Conservation (phyloP, 768 basidiomycete species). For the Tylopilus sp. region DNA sequence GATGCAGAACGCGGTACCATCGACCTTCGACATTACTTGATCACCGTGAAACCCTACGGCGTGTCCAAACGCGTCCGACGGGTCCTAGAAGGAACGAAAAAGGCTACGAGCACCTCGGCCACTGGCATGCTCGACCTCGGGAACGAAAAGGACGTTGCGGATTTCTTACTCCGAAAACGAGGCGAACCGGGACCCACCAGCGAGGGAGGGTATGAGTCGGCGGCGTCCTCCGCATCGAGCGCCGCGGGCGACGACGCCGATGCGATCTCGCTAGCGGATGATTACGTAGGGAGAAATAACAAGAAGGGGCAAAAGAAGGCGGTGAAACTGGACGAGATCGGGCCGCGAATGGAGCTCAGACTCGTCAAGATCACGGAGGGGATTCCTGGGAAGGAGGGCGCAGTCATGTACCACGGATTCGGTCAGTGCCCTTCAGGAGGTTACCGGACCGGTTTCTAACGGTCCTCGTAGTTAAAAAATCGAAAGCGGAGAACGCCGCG, state of each 20-base stretch:
- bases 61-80: constrained; percentile 89
- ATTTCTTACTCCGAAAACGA: constrained; percentile 78
- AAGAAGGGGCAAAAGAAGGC: constrained; percentile 88
- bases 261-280: constrained; percentile 79
- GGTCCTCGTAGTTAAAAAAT: constrained; percentile 72
- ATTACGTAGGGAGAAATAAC: constrained; percentile 95
- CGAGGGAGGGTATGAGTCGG: constrained; percentile 71
- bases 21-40: constrained; percentile 92
- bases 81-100: constrained; percentile 64
- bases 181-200: constrained; percentile 56
- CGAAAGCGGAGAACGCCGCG: constrained; percentile 66
- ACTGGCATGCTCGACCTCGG: constrained; percentile 70
- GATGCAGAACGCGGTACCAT: constrained; percentile 81
- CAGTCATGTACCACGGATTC: constrained; percentile 92
- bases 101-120: constrained; percentile 21
- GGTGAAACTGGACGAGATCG: constrained; percentile 89
- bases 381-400: constrained; percentile 88
- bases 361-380: constrained; percentile 95
- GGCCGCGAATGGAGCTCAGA: constrained; percentile 90
- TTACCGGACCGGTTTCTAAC: constrained; percentile 2
- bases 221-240: constrained; percentile 78
- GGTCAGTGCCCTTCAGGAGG: constrained; percentile 47
- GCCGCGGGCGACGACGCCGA: constrained; percentile 81
- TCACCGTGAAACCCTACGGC: constrained; percentile 92
- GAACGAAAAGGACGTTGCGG: constrained; percentile 91